Percentiles rank a stretch among this genome's conserved stretches.
These are phyloP conservation scores for Elaeis guineensis DNA, from an alignment of 176 grass and related monocot species.

Conservation along the genomic window DNA sequence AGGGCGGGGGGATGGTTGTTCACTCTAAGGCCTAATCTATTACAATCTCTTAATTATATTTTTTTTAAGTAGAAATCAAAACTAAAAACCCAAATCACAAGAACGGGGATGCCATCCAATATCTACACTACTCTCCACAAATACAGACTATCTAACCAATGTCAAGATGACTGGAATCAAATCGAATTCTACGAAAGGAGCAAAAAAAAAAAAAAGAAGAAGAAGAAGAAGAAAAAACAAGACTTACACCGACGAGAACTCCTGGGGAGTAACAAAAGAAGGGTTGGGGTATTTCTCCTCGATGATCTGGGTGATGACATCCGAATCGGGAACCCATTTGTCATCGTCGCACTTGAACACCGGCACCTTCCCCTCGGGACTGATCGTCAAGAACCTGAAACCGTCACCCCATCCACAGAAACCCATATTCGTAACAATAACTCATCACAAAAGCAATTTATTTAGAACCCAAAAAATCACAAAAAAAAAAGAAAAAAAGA, in stretches of 20 bases:
- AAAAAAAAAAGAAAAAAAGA: not conserved
- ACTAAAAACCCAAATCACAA: too few relatives aligned
- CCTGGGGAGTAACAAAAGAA: slow-evolving; percentile 51
- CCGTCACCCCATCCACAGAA: too few relatives aligned
- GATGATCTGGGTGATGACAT: slow-evolving; percentile 66
- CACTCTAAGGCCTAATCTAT: too few relatives aligned
- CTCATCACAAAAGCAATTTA: not conserved
- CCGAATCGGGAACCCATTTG: slow-evolving; percentile 75
- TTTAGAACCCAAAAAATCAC: slow-evolving; percentile 5
- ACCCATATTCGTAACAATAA: too few relatives aligned
- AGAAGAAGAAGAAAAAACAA: not conserved
- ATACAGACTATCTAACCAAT: too few relatives aligned
- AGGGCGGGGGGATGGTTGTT: too few relatives aligned
- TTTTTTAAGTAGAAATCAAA: too few relatives aligned
- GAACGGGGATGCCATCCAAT: too few relatives aligned
- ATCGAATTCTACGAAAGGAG: not conserved
- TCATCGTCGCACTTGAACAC: slow-evolving; percentile 54
- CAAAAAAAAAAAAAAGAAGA: not conserved
- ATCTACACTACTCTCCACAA: too few relatives aligned
- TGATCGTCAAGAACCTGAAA: slow-evolving; percentile 74
- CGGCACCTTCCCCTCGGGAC: slow-evolving; percentile 80
- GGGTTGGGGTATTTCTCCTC: slow-evolving; percentile 75
- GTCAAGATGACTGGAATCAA: too few relatives aligned
- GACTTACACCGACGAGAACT: slow-evolving; percentile 65
- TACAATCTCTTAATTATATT: too few relatives aligned